A percentile compares a stretch with the other conserved stretches of the same genome.
phyloP scores from a whole-genome alignment of 192 early-diverging fungal species.

The Coemansia brasiliensis region DNA sequence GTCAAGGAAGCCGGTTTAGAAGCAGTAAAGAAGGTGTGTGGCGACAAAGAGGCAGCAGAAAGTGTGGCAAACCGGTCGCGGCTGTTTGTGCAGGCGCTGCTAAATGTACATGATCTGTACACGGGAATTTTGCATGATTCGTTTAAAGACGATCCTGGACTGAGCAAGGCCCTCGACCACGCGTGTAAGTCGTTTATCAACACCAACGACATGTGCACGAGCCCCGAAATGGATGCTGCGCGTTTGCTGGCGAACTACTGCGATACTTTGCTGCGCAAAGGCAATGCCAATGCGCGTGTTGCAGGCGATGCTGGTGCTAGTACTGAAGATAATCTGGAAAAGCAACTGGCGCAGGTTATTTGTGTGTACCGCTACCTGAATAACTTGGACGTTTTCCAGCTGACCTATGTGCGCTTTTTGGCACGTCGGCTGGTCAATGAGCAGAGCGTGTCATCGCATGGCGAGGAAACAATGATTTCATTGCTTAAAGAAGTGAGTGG shows the following conservation, averaged over 20 bases:
- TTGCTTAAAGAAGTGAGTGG: conserved; percentile 91
- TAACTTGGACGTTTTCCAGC: conserved; percentile 98
- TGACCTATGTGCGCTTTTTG: conserved; percentile 92
- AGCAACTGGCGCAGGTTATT: conserved; percentile 61
- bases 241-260: conserved; percentile 89
- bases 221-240: conserved; percentile 63
- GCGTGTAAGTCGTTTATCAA: conserved; percentile 95
- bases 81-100: conserved; percentile 81
- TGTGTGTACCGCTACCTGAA: conserved; percentile 95
- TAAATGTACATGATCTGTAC: conserved; percentile 87
- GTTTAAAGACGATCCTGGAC: conserved; percentile 77
- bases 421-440: conserved; percentile 90
- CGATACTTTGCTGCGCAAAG: conserved; percentile 86
- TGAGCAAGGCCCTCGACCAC: conserved; percentile 88
- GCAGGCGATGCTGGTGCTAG: conserved; percentile 41
- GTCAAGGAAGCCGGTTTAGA: conserved; percentile 77
- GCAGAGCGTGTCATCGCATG: conserved; percentile 86
- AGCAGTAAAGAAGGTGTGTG: conserved; percentile 75
- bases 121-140: conserved; percentile 71
- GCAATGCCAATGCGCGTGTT: conserved; percentile 41
- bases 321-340: conserved; percentile 54
- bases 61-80: conserved; percentile 50
- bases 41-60: conserved; percentile 52
- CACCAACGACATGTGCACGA: conserved; percentile 78
- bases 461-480: conserved; percentile 92